These are phyloP conservation scores for Pulveroboletus sp. DNA, from an alignment of 768 basidiomycete genomes.

Conservation along the genomic window DNA sequence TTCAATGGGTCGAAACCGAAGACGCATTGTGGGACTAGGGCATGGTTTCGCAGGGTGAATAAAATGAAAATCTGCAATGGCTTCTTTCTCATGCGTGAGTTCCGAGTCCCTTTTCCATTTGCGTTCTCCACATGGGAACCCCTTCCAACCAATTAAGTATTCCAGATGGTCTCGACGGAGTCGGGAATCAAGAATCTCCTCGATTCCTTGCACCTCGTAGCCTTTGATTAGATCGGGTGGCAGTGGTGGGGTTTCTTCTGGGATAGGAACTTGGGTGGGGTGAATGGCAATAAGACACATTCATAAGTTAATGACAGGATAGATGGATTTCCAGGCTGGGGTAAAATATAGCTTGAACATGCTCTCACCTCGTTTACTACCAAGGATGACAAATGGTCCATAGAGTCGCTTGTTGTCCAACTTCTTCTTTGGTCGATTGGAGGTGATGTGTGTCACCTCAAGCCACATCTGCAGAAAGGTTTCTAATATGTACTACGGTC, in stretches of 20 bases:
- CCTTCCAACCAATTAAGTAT: conserved; percentile 31
- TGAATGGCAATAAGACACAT: neutral
- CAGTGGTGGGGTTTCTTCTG: neutral
- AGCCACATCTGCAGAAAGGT: conserved; percentile 28
- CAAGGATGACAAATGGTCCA: no score
- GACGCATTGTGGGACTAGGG: no score
- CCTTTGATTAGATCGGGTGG: neutral
- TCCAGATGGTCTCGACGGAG: conserved; percentile 6
- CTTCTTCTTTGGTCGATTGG: no score
- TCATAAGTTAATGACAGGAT: conserved; percentile 13
- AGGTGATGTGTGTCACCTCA: no score
- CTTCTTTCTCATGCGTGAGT: no score
- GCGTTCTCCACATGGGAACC: neutral
- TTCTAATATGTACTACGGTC: no score
- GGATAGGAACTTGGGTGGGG: neutral
- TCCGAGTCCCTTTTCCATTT: conserved; percentile 13
- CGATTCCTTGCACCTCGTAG: neutral
- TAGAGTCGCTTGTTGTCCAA: no score
- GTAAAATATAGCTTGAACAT: conserved; percentile 18
- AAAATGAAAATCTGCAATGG: no score
- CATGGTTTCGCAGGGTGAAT: no score
- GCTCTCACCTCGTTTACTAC: no score
- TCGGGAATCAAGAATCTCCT: no score
- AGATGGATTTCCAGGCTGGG: conserved; percentile 18
- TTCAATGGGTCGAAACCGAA: no score